These are phyloP conservation scores for Penicillium sp. DNA, from an alignment of 2,329 filamentous ascomycete genomes.

Conservation along the genomic window DNA sequence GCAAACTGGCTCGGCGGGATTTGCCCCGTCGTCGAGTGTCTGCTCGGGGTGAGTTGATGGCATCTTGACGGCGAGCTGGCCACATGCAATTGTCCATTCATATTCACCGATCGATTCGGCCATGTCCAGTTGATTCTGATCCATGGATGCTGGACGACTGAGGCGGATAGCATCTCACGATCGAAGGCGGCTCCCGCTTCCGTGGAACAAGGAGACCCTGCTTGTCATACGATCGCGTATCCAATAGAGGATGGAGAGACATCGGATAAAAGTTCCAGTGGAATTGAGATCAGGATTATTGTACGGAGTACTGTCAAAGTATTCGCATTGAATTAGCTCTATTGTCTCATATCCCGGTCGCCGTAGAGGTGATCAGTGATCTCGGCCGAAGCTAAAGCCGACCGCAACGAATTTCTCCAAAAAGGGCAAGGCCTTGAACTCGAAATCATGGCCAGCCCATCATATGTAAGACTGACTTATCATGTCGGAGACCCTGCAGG, in stretches of 20 bases:
- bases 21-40: neutral
- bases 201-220: neutral
- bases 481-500: neutral
- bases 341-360: neutral
- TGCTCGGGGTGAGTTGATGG: neutral
- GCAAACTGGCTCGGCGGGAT: slow-evolving; percentile 2
- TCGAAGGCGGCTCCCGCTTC: neutral
- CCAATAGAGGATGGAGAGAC: neutral
- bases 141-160: neutral
- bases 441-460: neutral
- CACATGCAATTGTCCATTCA: neutral
- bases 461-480: neutral
- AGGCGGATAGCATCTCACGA: neutral
- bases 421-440: neutral
- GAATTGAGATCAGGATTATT: neutral
- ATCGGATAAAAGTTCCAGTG: neutral
- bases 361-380: neutral
- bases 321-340: neutral
- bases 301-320: neutral
- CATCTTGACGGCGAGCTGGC: neutral
- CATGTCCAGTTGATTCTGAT: neutral
- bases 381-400: neutral
- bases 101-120: neutral
- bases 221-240: neutral
- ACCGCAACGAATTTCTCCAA: neutral